phyloP scores from a whole-genome alignment of 768 basidiomycete species.

The Mycena leptocephala region DNA sequence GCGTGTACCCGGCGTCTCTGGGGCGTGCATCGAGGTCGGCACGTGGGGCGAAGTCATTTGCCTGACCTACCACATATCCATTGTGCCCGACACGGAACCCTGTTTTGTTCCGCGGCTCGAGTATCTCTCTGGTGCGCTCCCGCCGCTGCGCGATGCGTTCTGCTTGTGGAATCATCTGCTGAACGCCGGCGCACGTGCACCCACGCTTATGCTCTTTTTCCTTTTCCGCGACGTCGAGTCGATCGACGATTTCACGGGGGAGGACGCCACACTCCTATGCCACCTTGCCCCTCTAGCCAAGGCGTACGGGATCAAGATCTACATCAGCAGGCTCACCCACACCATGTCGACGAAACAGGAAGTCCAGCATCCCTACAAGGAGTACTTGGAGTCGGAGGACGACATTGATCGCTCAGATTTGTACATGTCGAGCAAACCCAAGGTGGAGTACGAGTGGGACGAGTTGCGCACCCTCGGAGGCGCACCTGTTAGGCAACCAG shows the following conservation, averaged over 20 bases:
- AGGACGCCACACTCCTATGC: conserved; percentile 3
- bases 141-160: conserved; percentile 1
- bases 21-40: background rate
- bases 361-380: conserved; percentile 8
- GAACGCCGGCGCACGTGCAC: background rate
- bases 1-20: no score
- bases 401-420: background rate
- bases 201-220: background rate
- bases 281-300: conserved; percentile 19
- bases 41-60: background rate
- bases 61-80: background rate
- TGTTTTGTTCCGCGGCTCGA: background rate
- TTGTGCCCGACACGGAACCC: background rate
- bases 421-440: background rate
- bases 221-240: background rate
- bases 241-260: background rate
- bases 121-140: background rate
- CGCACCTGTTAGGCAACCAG: background rate
- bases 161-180: conserved; percentile 1
- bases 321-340: background rate
- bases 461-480: background rate
- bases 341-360: background rate
- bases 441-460: background rate
- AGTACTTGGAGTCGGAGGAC: background rate
- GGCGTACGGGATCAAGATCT: conserved; percentile 24